Evolutionary conservation across 2,329 filamentous ascomycete genomes (phyloP), one percentile per base, ranked within the genome.

Genomic region (Beauveria pseudobassiana): DNA sequence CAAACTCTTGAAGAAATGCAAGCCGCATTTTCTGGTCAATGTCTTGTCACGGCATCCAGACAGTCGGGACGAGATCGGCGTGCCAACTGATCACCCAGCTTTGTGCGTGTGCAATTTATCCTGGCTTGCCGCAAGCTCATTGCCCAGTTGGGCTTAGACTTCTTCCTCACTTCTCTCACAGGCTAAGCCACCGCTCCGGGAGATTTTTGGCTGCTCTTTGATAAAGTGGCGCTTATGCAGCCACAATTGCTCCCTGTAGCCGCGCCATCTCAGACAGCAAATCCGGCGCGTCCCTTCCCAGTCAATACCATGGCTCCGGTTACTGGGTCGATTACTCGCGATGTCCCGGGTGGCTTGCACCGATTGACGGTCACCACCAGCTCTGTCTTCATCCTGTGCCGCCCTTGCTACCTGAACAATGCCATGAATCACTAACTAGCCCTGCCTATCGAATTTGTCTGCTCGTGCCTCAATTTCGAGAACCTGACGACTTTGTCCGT

Each of bases 161-260:
- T 64, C 64, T 65, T 65, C 52, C 64, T 65, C 64, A 64, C 57
- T 38, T 16, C 34, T 34, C 30, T 38, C 34, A 38, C 34, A 38
- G 14, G 34, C 34, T 38, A 43, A 49, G 59, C 62, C 59, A 63
- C 50, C 55, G 42, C 48, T 56, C 34, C 16, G 30, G 38, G 48
- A 58, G 45, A 34, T 6, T 34, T 52, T 45, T 45, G 43, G 55
- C 57, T 59, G 57, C 46, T 49, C 10, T 26, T 50, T 30, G 16
- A 38, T 45, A 59, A 45, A 59, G 57, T 59, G 57, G 57, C 57
- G 46, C 57, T 46, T 59, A 52, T 59, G 48, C 57, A 51, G 48
- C 57, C 57, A 51, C 22, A 24, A 45, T 49, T 40, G 18, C 20
- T 49, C 54, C 28, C 12, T 50, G 56, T 49, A 58, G 55, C 30